These are phyloP conservation scores for Ogataea haglerorum DNA, from an alignment of 805 yeast genomes.

Conservation along the genomic window DNA sequence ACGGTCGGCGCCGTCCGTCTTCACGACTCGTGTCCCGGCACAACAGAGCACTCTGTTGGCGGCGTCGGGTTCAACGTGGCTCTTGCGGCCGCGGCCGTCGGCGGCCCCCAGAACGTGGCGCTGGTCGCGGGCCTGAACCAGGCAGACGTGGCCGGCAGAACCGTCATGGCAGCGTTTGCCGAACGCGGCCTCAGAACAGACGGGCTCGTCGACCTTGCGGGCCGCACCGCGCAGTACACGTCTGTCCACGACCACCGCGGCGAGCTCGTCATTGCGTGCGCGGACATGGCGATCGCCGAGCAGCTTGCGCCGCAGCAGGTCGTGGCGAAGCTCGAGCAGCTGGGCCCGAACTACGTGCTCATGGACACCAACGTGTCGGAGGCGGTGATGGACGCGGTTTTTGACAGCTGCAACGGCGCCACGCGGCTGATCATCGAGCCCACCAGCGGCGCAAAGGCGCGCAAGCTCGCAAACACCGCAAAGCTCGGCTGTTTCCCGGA, in stretches of 20 bases:
- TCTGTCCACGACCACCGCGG: slow-evolving; percentile 64
- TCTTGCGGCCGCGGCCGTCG: slow-evolving; percentile 47
- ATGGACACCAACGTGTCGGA: slow-evolving; percentile 67
- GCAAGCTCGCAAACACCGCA: slow-evolving; percentile 38
- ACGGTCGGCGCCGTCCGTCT: slow-evolving; percentile 35
- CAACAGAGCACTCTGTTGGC: slow-evolving; percentile 55
- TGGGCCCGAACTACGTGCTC: slow-evolving; percentile 49
- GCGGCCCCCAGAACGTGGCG: slow-evolving; percentile 27
- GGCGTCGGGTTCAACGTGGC: slow-evolving; percentile 86
- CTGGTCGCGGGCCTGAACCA: slow-evolving; percentile 57
- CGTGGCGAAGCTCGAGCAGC: slow-evolving; percentile 34
- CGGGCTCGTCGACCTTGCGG: slow-evolving; percentile 36
- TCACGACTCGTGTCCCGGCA: slow-evolving; percentile 75
- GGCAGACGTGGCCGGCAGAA: slow-evolving; percentile 50
- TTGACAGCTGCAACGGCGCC: slow-evolving; percentile 22
- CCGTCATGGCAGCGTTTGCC: slow-evolving; percentile 34
- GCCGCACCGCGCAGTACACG: slow-evolving; percentile 65
- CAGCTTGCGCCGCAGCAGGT: slow-evolving; percentile 43
- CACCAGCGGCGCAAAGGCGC: slow-evolving; percentile 66
- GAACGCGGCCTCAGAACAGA: slow-evolving; percentile 30
- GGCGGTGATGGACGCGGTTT: slow-evolving; percentile 37
- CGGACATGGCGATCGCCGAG: slow-evolving; percentile 78
- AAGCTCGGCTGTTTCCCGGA: slow-evolving; percentile 46
- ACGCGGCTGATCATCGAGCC: slow-evolving; percentile 63
- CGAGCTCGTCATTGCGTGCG: slow-evolving; percentile 68